Base-by-base conservation (phyloP, 78 protist species). In the Creolimax fragrantissima region DNA sequence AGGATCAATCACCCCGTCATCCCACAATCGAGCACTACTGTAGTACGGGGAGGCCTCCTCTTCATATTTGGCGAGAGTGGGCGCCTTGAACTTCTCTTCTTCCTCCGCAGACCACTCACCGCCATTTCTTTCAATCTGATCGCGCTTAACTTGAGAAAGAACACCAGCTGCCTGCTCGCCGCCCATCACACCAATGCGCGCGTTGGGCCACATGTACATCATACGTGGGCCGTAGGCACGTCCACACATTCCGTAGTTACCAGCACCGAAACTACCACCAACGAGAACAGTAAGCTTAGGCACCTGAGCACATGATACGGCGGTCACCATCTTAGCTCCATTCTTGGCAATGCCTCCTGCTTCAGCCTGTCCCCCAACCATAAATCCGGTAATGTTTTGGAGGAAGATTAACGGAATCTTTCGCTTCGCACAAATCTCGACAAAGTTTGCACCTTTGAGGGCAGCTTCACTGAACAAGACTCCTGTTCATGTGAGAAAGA, bases 191-290 rank as follows among this genome's bases (percentile, higher is more conserved):
- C 95, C 85, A 83, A 98, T 97, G 42, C 96, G 93, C 3, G 98
- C 93, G 90, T 98, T 97, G 43, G 99, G 99, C 99, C 99, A 97
- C 99, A 97, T 97, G 93, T 84, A 98, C 92, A 98, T 3, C 96
- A 97, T 96, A 36, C 98, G 95, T 36, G 98, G 98, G 39, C 93
- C 86, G 91, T 88, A 94, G 35, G 97, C 94, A 32, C 98, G 94
- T 45, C 99, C 99, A 93, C 99, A 98, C 99, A 98, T 98, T 84
- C 98, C 99, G 90, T 98, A 98, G 92, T 98, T 98, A 44, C 99
- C 99, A 6, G 99, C 99, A 41, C 99, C 99, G 89, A 97, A 98
- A 90, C 95, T 90, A 42, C 99, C 99, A 36, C 99, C 99, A 67
- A 96, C 89, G 89, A 98, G 44, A n/a, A 97, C 95, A 5, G 99